Evolutionary conservation across 192 early-diverging fungal species (phyloP).

Genomic region (Mortierella alpina): DNA sequence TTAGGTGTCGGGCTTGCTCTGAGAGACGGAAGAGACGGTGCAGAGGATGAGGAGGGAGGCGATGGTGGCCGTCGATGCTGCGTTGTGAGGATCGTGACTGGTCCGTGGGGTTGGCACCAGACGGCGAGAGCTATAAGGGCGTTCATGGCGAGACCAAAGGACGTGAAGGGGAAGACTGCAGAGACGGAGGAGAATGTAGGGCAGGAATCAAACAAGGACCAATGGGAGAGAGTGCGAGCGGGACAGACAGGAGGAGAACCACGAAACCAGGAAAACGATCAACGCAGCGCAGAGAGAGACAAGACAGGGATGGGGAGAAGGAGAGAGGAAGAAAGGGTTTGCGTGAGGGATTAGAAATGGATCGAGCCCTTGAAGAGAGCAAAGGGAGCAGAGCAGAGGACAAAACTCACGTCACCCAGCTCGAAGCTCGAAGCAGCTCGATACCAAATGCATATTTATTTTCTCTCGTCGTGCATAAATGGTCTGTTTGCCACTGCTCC

Average conservation of each 20-base stretch:
- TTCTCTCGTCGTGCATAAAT: too few species aligned
- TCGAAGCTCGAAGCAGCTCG: too few species aligned
- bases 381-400: neutral
- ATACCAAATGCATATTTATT: too few species aligned
- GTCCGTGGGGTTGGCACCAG: conserved; percentile 52
- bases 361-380: neutral
- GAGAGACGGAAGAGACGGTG: neutral
- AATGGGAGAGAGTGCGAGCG: neutral
- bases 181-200: neutral
- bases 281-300: neutral
- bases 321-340: neutral
- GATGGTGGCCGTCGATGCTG: conserved; percentile 43
- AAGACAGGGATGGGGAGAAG: neutral
- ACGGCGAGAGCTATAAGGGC: conserved; percentile 52
- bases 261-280: neutral
- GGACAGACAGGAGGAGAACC: neutral
- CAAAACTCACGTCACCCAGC: too few species aligned
- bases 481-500: too few species aligned
- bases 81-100: conserved; percentile 54
- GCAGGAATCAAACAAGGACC: too few species aligned
- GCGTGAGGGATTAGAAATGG: neutral
- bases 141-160: conserved; percentile 24
- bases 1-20: neutral
- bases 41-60: conserved; percentile 8
- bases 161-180: neutral